Evolutionary conservation across 2,329 filamentous ascomycete genomes (phyloP), one percentile per base, ranked within the genome.

Genomic region (Diaporthe citriasiana): DNA sequence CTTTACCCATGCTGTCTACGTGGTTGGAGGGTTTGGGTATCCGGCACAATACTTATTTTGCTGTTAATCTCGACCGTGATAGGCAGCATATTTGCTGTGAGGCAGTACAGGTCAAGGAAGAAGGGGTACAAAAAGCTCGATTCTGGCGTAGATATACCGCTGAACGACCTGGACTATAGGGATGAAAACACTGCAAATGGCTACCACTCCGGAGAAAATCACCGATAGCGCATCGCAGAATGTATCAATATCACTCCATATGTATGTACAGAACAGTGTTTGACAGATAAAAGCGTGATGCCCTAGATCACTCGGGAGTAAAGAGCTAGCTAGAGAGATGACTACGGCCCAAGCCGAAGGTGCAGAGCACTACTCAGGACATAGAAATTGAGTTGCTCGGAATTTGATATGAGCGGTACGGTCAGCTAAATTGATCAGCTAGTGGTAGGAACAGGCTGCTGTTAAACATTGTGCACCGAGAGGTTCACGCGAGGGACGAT

Each of bases 1-100:
- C 75, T 78, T 45, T 83, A 83, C 60, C 82, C 82, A 1, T 83
- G 80, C n/a, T 82, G 80, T 15, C 50, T 83, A 4, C 78, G 75
- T 45, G 82, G 82, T 0, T 83, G 82, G 82, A 80, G 81, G 47
- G 42, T 69, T 4, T 83, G 81, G 81, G 73, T 80, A 10, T 79
- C 78, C 0, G 25, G 79, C 0, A 78, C 74, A 0, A 45, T 79
- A 1, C 35, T 81, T 7, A 45, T 78, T 3, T 72, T 56, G 0
- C 6, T 74, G 1, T 25, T 78, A 22, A n/a, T 76, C 0, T 74
- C 57, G 0, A 40, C 59, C 10, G 72, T 78, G 3, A 4, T 73
- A 22, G 51, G 71, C 1, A 59, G 60, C n/a, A 27, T 22, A 33
- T n/a, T 42, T 1, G 42, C 17, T n/a, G 51, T 59, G 2, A 66